Evolutionary conservation across 768 basidiomycete species (phyloP).

Genomic region (Russula ochroleuca): DNA sequence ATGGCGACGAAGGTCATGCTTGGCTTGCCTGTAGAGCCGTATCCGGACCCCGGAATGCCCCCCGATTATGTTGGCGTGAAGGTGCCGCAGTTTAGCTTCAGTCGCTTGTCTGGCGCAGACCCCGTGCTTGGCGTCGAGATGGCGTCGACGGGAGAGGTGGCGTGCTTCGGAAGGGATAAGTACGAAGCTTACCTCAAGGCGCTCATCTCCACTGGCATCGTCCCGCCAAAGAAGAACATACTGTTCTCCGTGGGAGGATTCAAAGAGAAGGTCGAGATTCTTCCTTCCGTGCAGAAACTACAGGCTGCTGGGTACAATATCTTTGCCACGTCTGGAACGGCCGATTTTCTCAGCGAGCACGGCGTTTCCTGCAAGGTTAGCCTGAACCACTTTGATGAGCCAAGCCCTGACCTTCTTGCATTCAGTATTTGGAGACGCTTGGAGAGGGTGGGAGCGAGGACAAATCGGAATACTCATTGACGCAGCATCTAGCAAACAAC

Average conservation of each 20-base stretch:
- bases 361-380: slow-evolving; percentile 90
- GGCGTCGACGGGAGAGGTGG: slow-evolving; percentile 99
- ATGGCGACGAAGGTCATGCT: slow-evolving; percentile 99
- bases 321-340: slow-evolving; percentile 94
- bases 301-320: slow-evolving; percentile 90
- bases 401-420: background rate
- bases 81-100: slow-evolving; percentile 99
- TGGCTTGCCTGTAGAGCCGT: slow-evolving; percentile 80
- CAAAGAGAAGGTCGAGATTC: slow-evolving; percentile 94
- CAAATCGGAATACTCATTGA: slow-evolving; percentile 96
- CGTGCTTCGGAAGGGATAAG: slow-evolving; percentile 96
- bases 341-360: slow-evolving; percentile 96
- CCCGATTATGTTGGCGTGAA: slow-evolving; percentile 97
- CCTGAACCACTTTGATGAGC: background rate
- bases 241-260: slow-evolving; percentile 95
- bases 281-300: slow-evolving; percentile 94
- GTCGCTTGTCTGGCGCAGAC: slow-evolving; percentile 92
- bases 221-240: slow-evolving; percentile 95
- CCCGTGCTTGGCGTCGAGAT: slow-evolving; percentile 98
- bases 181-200: slow-evolving; percentile 99
- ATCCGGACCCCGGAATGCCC: slow-evolving; percentile 85
- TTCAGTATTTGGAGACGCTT: slow-evolving; percentile 84
- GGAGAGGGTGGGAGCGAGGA: slow-evolving; percentile 71
- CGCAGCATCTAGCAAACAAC: slow-evolving; percentile 94
- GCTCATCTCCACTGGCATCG: slow-evolving; percentile 92